Evolutionary conservation across 176 grass and related monocot genomes (phyloP).

Genomic region (Microstegium vimineum): DNA sequence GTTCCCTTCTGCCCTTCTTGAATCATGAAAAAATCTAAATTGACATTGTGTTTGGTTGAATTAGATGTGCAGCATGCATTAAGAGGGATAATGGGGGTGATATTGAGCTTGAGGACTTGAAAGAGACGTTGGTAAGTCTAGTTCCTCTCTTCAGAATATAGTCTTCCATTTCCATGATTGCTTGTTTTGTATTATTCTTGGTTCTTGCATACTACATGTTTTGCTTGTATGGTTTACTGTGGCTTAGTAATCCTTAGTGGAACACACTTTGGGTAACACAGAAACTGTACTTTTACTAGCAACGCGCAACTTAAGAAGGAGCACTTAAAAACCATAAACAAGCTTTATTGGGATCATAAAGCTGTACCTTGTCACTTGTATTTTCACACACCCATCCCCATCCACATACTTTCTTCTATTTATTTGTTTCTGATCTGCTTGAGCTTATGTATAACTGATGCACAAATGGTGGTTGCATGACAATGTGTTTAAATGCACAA

Average conservation of each 20-base stretch:
- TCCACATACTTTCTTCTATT: background rate
- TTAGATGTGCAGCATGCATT: conserved; percentile 41
- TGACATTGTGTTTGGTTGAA: conserved; percentile 2
- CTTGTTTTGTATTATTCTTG: background rate
- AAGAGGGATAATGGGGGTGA: conserved; percentile 25
- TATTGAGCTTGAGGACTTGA: conserved; percentile 10
- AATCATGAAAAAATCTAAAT: background rate
- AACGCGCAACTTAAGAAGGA: background rate
- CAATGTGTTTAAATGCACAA: background rate
- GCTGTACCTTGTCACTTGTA: background rate
- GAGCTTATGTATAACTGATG: background rate
- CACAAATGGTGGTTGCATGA: background rate
- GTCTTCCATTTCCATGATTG: background rate
- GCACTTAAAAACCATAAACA: background rate
- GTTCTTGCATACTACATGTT: background rate
- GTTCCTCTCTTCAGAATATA: background rate
- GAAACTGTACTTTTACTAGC: background rate
- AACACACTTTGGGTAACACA: background rate
- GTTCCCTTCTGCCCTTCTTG: background rate
- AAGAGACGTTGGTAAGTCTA: conserved; percentile 28
- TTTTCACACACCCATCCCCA: background rate
- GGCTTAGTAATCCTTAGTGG: background rate
- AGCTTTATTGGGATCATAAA: background rate
- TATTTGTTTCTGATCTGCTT: background rate
- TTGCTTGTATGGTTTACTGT: background rate